Evolutionary conservation across 1,284 basidiomycete genomes (phyloP).

Genomic region (Inonotus hispidus): DNA sequence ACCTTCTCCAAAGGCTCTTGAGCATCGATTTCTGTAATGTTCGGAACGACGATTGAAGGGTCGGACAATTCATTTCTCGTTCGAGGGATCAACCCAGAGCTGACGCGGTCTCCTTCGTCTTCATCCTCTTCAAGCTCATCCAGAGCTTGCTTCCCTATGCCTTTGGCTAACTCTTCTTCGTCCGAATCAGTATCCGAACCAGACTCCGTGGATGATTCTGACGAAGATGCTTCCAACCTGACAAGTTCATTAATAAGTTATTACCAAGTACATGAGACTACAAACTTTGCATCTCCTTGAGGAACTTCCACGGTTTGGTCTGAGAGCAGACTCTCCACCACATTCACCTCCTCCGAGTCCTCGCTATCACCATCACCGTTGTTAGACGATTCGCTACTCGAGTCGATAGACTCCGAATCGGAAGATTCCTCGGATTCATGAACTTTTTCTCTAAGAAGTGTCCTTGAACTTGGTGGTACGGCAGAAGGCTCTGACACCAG

Average conservation of each 20-base stretch:
- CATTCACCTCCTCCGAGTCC: conserved; percentile 48
- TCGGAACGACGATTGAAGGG: conserved; percentile 32
- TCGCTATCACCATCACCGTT: conserved; percentile 52
- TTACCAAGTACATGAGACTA: background rate
- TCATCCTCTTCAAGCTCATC: conserved; percentile 28
- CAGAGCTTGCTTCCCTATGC: conserved; percentile 7
- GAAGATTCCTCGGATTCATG: background rate
- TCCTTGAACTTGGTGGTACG: conserved; percentile 9
- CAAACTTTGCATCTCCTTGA: background rate
- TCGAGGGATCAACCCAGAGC: conserved; percentile 12
- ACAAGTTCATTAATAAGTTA: too few relatives aligned
- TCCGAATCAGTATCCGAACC: conserved; percentile 9
- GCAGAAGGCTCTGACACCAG: conserved; percentile 40
- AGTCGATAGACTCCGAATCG: conserved; percentile 27
- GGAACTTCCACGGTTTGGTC: background rate
- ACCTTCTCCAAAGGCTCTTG: conserved; percentile 63
- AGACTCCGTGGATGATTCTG: conserved; percentile 17
- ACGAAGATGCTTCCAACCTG: background rate
- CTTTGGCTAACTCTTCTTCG: background rate
- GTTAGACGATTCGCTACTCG: conserved; percentile 43
- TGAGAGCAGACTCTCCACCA: conserved; percentile 40
- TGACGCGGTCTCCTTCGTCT: conserved; percentile 20
- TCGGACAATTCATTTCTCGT: conserved; percentile 29
- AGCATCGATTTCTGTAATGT: conserved; percentile 31
- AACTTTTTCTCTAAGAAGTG: conserved; percentile 9